Base-by-base conservation (phyloP, 169 alveolate genomes). In the Cryptosporidium baileyi region DNA sequence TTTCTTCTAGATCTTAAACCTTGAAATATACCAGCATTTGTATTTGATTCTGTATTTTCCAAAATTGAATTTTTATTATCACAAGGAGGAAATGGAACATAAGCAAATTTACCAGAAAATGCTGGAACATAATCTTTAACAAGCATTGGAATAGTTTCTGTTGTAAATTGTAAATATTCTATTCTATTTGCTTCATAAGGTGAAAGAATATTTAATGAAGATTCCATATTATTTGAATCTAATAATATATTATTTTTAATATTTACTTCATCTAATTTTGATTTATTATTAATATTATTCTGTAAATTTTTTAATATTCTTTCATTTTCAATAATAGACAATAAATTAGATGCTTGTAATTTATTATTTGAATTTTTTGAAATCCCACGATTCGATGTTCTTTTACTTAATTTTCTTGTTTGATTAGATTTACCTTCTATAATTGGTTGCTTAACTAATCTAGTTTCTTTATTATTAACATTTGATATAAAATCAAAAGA, bases 61-160 rank as follows among this genome's bases (percentile, higher is more conserved):
- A 8, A 22, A 26, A 24, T 8, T 34, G 67, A 30, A 28, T 8
- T 9, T 15, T 52, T 26, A 47, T 47, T 47, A 4, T 60, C 81
- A 47, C 28, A 54, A 26, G 85, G 67, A 1, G 85, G 85, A 1
- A 22, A 44, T 1, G 85, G 85, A 40, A 74, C 36, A 1, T 22
- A 74, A 19, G 85, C 85, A 41, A 74, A 74, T 28, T 74, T 74
- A 0, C 85, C 85, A 15, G 85, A 74, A 38, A 74, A 74, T 8
- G 85, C 63, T n/a, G 85, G 85, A 1, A 74, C 51, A 28, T 74
- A 74, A n/a, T 74, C 74, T 34, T 57, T 74, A 1, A 74, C 85
- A 28, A 74, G 38, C 19, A 24, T 22, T 7, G 85, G 85, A 32
- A 74, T 61, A 17, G 67, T 57, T 28, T 52, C 40, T 15, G 19